phyloP scores from a whole-genome alignment of 176 grass and related monocot species.

The Alloteropsis semialata region DNA sequence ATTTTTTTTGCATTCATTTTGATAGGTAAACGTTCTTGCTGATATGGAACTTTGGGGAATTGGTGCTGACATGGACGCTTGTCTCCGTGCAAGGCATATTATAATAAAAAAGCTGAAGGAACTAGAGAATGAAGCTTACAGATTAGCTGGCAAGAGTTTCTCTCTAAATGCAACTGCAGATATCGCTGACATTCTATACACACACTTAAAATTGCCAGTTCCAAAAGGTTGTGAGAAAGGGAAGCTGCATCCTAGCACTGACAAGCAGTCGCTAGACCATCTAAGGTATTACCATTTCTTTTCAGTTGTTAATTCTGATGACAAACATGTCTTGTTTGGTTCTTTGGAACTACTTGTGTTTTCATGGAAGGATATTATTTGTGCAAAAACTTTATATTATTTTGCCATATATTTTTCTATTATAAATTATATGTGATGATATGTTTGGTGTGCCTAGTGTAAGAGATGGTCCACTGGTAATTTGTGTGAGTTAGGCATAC shows the following conservation, averaged over 20 bases:
- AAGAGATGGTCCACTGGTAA: neutral
- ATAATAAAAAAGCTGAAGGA: conserved; percentile 87
- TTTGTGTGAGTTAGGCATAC: neutral
- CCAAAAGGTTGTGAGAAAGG: conserved; percentile 73
- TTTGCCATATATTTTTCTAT: neutral
- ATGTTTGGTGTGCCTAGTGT: neutral
- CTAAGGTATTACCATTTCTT: conserved; percentile 55
- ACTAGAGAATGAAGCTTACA: conserved; percentile 82
- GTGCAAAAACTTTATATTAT: neutral
- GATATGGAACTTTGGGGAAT: conserved; percentile 96
- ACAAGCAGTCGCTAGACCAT: conserved; percentile 75
- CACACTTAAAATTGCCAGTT: conserved; percentile 75
- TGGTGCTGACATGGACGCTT: conserved; percentile 92
- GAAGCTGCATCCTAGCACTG: conserved; percentile 90
- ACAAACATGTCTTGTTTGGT: neutral
- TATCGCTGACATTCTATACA: conserved; percentile 87
- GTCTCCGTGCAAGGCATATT: conserved; percentile 67
- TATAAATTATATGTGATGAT: neutral
- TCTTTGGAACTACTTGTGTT: neutral
- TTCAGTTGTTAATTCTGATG: neutral
- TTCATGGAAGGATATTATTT: neutral
- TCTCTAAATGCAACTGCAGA: conserved; percentile 81
- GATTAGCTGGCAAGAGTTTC: conserved; percentile 74
- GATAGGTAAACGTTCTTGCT: conserved; percentile 84
- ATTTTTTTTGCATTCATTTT: neutral